Conservation (phyloP, 2,329 filamentous ascomycete species). For the Xylaria sp. region DNA sequence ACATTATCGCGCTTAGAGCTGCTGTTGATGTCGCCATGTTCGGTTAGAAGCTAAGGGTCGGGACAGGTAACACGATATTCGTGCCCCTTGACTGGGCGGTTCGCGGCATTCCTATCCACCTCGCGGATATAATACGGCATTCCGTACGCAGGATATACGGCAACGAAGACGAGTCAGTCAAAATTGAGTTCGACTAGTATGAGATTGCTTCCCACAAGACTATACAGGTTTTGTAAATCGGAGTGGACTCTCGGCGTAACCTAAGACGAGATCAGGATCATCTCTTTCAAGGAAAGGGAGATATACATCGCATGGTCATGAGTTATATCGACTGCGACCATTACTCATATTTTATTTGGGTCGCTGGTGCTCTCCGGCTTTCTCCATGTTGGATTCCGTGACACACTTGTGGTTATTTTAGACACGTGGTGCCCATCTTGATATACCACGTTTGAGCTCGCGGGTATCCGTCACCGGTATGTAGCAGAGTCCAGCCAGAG, state of each 20-base stretch:
- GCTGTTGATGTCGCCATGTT: conserved; percentile 31
- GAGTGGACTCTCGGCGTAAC: conserved; percentile 25
- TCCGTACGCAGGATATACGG: conserved; percentile 29
- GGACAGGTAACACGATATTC: conserved; percentile 33
- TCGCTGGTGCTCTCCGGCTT: conserved; percentile 45
- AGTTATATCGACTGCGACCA: conserved; percentile 38
- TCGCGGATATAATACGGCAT: conserved; percentile 32
- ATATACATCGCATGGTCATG: conserved; percentile 37
- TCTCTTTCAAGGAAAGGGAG: conserved; percentile 20
- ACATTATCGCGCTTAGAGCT: conserved; percentile 29
- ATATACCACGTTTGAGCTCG: conserved; percentile 45
- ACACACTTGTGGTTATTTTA: conserved; percentile 42
- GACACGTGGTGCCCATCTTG: conserved; percentile 42
- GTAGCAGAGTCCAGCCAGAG: conserved; percentile 1
- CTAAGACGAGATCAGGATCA: conserved; percentile 26
- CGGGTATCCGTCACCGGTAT: conserved; percentile 36
- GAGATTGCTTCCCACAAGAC: conserved; percentile 12
- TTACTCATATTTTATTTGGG: conserved; percentile 45
- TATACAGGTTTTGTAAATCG: conserved; percentile 19
- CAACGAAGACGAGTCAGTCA: neutral
- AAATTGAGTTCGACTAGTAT: conserved; percentile 17
- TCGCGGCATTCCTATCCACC: conserved; percentile 34
- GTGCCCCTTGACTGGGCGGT: conserved; percentile 32
- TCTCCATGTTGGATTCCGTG: conserved; percentile 40
- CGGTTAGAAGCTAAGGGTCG: conserved; percentile 35